Base-by-base conservation (phyloP, 2,329 filamentous ascomycete genomes). In the Ramichloridium luteum region DNA sequence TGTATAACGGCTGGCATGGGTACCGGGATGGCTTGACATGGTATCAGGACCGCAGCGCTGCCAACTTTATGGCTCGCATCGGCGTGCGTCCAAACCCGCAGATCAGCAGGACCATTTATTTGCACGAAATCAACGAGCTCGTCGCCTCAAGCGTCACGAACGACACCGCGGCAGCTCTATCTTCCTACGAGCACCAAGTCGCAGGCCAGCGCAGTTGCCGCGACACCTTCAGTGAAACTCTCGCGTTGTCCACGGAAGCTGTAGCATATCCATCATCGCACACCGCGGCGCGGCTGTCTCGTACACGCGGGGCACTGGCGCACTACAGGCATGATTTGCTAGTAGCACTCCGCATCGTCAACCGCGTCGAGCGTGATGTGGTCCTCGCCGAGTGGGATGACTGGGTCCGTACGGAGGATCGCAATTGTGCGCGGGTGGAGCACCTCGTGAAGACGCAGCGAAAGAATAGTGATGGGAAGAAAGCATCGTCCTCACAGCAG, bases 361-460 rank as follows among this genome's bases (percentile, higher is more conserved):
- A 96, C 57, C 78, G 71, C 35, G 75, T 96, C 16, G 90, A 96
- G 63, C 70, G 72, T 36, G 85, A 94, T 55, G 77, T 93, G 54
- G 58, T 96, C 32, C 72, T 75, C 48, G 79, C 80, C 1, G 88
- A 94, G 56, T 98, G 85, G 78, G 86, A 93, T 60, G 81, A 82
- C 41, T 98, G 88, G 86, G 68, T 96, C 16, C 58, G 71, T 3
- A 78, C 82, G 44, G 90, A 98, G 60, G 77, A 75, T 41, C 58
- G 66, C 18, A 72, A 81, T 29, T 98, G 90, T 55, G 72, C 73
- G 35, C 71, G 79, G 49, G 55, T 74, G 5, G 64, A 67, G 25
- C 53, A 50, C n/a, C 10, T 56, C 74, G 44, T 50, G 47, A 54
- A 40, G 33, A 49, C 41, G 36, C 33, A 23, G 39, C 23, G 11